Evolutionary conservation across 1,139 yeast species (phyloP), one percentile per base, ranked within the genome.

Genomic region (Zhuliangozyma blackwelliae): DNA sequence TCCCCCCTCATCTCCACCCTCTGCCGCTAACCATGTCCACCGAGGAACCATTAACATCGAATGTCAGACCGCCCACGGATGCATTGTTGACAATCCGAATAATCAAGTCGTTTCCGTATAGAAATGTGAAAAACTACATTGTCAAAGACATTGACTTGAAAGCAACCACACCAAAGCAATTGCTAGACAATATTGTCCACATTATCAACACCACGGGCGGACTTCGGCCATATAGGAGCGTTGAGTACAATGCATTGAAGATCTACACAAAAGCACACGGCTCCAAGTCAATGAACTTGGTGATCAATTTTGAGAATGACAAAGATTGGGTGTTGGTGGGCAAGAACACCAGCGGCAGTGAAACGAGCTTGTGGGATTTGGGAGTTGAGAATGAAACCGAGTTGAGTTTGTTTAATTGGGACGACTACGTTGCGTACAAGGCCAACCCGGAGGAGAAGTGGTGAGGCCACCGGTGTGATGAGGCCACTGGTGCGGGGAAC

Each of bases 211-310:
- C 82, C 5, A 74, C 80, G 7, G 88, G 95, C 2, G 79, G 76
- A 0, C 76, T 82, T 45, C 72, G 96, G 50, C 95, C 97, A 1
- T 90, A 80, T 59, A 73, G 97, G 50, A 84, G 73, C 44, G 85
- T 86, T n/a, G 68, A 67, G 1, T 82, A 80, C 50, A 87, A 92
- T 53, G 69, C 94, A 0, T 57, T 92, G 43, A 92, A 94, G 61
- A 73, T 92, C 12, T 92, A 92, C 61, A 85, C 96, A 27, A 88
- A 87, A 55, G 97, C 98, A 0, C 97, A 92, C 57, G 95, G 95
- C 7, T 76, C 96, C 28, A 92, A 92, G 63, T 87, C 97, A 2
- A 85, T 89, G 80, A 89, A 92, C 55, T 70, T 92, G 48, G 95
- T 88, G 34, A 85, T 94, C 44, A 92, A 92, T 57, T 77, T 92